Evolutionary conservation across 2,329 filamentous ascomycete genomes (phyloP).

Genomic region (Fusarium metavorans): DNA sequence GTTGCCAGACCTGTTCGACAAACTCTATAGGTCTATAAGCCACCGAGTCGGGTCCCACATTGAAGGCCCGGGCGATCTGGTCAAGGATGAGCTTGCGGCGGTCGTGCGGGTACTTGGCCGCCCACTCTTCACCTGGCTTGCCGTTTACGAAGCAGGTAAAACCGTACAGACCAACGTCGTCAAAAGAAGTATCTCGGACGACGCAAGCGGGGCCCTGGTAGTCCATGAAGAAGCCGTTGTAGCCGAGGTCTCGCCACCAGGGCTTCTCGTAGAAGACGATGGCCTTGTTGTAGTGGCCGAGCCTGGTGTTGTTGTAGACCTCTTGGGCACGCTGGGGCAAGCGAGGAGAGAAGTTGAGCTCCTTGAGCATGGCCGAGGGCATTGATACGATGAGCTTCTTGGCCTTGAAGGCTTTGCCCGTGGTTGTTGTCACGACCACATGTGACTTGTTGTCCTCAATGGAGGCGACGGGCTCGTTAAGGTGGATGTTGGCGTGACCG

Average conservation of each 20-base stretch:
- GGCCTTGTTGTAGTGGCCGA: slow-evolving; percentile 61
- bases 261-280: slow-evolving; percentile 48
- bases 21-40: slow-evolving; percentile 44
- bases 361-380: slow-evolving; percentile 59
- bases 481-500: slow-evolving; percentile 31
- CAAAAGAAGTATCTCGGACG: slow-evolving; percentile 55
- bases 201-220: slow-evolving; percentile 55
- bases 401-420: slow-evolving; percentile 44
- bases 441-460: slow-evolving; percentile 35
- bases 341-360: slow-evolving; percentile 60
- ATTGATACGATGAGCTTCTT: slow-evolving; percentile 61
- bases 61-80: slow-evolving; percentile 49
- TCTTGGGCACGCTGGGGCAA: slow-evolving; percentile 52
- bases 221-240: slow-evolving; percentile 54
- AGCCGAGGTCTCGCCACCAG: slow-evolving; percentile 52
- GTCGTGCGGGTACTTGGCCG: slow-evolving; percentile 36
- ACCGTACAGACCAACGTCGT: slow-evolving; percentile 44
- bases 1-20: slow-evolving; percentile 50
- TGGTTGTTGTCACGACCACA: slow-evolving; percentile 35
- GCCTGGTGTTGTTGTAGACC: slow-evolving; percentile 49
- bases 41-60: slow-evolving; percentile 32
- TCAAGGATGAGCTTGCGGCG: slow-evolving; percentile 48
- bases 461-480: slow-evolving; percentile 38
- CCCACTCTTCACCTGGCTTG: slow-evolving; percentile 51
- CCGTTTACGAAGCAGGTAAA: slow-evolving; percentile 59